phyloP scores from a whole-genome alignment of 2,329 filamentous ascomycete species.

The Diaporthe destruens region DNA sequence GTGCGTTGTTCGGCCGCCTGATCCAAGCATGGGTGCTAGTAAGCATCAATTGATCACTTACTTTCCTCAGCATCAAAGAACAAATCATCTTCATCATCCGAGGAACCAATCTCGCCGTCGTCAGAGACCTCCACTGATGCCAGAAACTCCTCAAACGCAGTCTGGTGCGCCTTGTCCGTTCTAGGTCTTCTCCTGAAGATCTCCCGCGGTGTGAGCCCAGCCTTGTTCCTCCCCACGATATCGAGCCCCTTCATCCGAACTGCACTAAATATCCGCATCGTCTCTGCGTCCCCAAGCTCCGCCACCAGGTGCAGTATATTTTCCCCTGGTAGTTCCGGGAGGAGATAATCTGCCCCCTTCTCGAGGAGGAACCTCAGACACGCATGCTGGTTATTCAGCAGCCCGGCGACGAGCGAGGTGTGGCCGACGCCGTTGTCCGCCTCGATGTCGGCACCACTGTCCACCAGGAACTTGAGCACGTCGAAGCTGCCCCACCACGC shows the following conservation, averaged over 20 bases:
- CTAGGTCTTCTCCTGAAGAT: constrained; percentile 4
- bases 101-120: neutral
- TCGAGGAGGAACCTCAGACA: constrained; percentile 15
- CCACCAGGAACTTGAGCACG: constrained; percentile 19
- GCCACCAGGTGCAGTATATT: constrained; percentile 12
- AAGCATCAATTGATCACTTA: neutral
- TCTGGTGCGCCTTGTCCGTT: neutral
- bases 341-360: neutral
- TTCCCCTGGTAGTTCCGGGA: neutral
- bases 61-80: constrained; percentile 17
- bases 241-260: neutral
- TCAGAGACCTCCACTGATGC: neutral
- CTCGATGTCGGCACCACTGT: constrained; percentile 2
- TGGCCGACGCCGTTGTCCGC: constrained; percentile 8
- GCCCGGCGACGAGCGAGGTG: constrained; percentile 4
- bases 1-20: too few species aligned
- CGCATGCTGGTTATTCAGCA: constrained; percentile 21
- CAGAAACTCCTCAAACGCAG: neutral
- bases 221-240: neutral
- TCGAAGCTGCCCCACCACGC: constrained; percentile 13
- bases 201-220: constrained; percentile 5
- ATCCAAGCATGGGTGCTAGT: too few species aligned
- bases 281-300: constrained; percentile 5
- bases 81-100: neutral
- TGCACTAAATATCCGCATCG: neutral